A percentile compares a stretch with the other conserved stretches of the same genome.
phyloP scores from a whole-genome alignment of 2,329 filamentous ascomycete species.

The Aspergillus sp. region DNA sequence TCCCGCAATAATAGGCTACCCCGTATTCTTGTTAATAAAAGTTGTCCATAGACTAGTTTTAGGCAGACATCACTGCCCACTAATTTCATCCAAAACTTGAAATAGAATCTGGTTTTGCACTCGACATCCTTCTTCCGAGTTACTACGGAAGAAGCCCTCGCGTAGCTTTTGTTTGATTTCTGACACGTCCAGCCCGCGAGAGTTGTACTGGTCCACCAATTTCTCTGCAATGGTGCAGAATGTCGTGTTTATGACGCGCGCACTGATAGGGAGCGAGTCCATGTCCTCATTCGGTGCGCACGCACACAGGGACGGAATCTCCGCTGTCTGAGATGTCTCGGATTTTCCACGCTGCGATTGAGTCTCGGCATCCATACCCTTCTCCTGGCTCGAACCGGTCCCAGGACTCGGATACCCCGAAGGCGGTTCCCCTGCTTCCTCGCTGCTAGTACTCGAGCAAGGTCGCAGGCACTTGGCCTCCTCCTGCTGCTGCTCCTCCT shows the following conservation, averaged over 20 bases:
- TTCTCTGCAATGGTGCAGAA: constrained; percentile 41
- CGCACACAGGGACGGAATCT: constrained; percentile 22
- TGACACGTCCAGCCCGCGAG: constrained; percentile 33
- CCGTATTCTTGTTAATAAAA: not conserved
- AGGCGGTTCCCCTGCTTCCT: not conserved
- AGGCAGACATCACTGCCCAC: constrained; percentile 21
- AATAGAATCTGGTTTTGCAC: constrained; percentile 46
- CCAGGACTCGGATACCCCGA: not conserved
- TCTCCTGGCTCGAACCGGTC: not conserved
- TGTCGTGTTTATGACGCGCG: constrained; percentile 33
- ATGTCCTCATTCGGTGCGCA: constrained; percentile 19
- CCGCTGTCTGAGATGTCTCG: not conserved
- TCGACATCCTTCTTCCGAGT: constrained; percentile 33
- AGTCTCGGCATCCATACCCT: not conserved
- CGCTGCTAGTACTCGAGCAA: not conserved
- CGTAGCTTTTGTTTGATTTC: constrained; percentile 37
- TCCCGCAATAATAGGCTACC: not conserved
- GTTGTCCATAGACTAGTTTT: not conserved
- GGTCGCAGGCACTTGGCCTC: not conserved
- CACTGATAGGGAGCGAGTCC: constrained; percentile 21
- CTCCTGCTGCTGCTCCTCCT: not conserved
- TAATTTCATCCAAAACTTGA: constrained; percentile 40
- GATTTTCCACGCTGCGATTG: not conserved
- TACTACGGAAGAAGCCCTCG: constrained; percentile 32
- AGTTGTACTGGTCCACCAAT: constrained; percentile 39